Evolutionary conservation across 2,329 filamentous ascomycete genomes (phyloP).

Genomic region (Tolypocladium capitatum): DNA sequence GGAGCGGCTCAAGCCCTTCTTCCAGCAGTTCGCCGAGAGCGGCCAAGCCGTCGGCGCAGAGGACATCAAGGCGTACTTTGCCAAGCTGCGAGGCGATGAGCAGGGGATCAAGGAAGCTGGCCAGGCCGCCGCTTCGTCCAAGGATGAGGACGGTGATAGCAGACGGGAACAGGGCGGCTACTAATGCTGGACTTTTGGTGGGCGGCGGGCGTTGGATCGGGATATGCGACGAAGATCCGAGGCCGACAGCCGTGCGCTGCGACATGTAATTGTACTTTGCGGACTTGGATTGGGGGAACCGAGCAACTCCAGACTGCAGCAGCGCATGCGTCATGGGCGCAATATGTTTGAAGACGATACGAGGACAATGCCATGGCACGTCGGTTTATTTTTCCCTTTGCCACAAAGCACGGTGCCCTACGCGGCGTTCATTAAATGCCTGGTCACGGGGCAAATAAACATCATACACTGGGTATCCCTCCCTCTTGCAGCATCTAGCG

Average conservation of each 20-base stretch:
- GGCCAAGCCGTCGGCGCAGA: constrained; percentile 81
- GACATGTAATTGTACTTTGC: neutral
- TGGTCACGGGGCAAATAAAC: neutral
- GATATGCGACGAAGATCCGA: neutral
- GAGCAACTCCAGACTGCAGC: neutral
- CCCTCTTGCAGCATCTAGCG: neutral
- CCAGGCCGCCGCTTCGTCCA: constrained; percentile 31
- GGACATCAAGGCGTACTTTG: constrained; percentile 94
- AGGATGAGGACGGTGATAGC: constrained; percentile 19
- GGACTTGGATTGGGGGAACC: neutral
- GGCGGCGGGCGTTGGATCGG: neutral
- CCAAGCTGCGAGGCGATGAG: constrained; percentile 80
- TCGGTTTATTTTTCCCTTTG: neutral
- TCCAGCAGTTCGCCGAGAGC: constrained; percentile 86
- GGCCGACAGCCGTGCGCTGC: neutral
- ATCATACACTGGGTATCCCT: neutral
- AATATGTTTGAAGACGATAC: neutral
- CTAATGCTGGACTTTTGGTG: constrained; percentile 10
- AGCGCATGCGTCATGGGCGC: neutral
- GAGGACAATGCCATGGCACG: neutral
- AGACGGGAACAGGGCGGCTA: constrained; percentile 42
- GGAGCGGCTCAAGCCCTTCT: constrained; percentile 88
- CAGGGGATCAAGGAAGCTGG: constrained; percentile 54
- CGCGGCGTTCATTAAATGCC: neutral
- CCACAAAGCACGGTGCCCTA: neutral